A percentile compares a stretch with the other conserved stretches of the same genome.
Evolutionary conservation across 1,139 yeast species (phyloP).

Genomic region (Citeromyces hawaiiensis): DNA sequence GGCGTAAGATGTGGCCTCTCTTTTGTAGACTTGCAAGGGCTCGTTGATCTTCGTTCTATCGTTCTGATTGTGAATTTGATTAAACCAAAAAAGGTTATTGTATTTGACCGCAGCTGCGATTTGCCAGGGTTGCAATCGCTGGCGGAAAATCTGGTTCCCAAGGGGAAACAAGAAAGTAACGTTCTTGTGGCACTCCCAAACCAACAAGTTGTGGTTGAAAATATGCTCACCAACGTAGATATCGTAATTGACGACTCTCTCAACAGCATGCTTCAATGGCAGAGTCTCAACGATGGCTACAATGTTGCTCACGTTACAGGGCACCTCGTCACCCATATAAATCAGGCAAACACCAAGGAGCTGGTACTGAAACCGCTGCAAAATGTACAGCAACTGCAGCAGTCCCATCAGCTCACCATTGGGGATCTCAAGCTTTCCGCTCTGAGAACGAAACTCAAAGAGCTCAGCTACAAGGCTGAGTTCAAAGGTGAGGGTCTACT

Average conservation of each 20-base stretch:
- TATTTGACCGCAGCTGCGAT: too few relatives aligned
- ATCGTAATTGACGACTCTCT: slow-evolving; percentile 59
- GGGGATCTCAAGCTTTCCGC: slow-evolving; percentile 87
- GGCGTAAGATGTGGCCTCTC: slow-evolving; percentile 58
- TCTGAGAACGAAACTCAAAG: slow-evolving; percentile 47
- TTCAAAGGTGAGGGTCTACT: slow-evolving; percentile 89
- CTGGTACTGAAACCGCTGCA: slow-evolving; percentile 14
- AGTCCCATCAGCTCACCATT: slow-evolving; percentile 39
- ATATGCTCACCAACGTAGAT: slow-evolving; percentile 39
- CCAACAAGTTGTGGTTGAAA: slow-evolving; percentile 19
- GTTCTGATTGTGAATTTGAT: slow-evolving; percentile 67
- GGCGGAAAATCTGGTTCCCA: slow-evolving; percentile 8
- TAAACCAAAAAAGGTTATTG: slow-evolving; percentile 64
- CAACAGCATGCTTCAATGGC: slow-evolving; percentile 66
- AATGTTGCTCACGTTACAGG: slow-evolving; percentile 79
- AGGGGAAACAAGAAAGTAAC: slow-evolving; percentile 6
- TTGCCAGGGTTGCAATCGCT: slow-evolving; percentile 14
- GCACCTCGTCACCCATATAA: slow-evolving; percentile 24
- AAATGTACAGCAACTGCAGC: slow-evolving; percentile 13
- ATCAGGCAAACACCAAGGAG: slow-evolving; percentile 6
- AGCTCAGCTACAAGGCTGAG: slow-evolving; percentile 61
- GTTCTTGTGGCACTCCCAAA: slow-evolving; percentile 8
- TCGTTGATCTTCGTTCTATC: slow-evolving; percentile 75
- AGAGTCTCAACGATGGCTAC: slow-evolving; percentile 66
- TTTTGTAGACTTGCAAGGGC: slow-evolving; percentile 72